Conservation (phyloP, 768 basidiomycete genomes). For the Kondoa subrosea region DNA sequence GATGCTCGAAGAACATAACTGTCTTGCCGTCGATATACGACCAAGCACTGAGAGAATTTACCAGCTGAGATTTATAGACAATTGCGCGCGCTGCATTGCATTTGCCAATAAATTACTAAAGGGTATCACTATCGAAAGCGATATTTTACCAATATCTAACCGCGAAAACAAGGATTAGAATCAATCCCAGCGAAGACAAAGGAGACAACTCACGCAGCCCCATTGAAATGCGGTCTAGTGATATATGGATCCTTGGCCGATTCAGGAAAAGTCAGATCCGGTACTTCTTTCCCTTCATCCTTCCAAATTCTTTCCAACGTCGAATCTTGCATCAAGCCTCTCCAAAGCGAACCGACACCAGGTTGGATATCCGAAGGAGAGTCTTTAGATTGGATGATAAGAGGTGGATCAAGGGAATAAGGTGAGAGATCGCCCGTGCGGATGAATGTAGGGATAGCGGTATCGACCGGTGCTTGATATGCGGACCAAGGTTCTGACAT, state of each 20-base stretch:
- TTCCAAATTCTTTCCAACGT: constrained; percentile 23
- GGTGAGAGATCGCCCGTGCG: constrained; percentile 16
- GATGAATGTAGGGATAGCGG: constrained; percentile 1
- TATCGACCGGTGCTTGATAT: constrained; percentile 27
- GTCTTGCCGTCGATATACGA: too few relatives aligned
- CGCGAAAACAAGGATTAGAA: background rate
- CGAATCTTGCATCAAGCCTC: constrained; percentile 23
- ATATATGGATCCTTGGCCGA: background rate
- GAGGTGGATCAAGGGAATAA: constrained; percentile 27
- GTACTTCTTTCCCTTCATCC: constrained; percentile 18
- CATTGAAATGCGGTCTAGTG: background rate
- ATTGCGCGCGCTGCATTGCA: background rate
- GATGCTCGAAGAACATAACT: too few relatives aligned
- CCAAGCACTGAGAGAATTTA: too few relatives aligned
- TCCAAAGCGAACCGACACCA: constrained; percentile 24
- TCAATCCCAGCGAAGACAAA: background rate
- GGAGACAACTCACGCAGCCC: background rate
- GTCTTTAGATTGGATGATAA: constrained; percentile 29
- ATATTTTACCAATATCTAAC: background rate
- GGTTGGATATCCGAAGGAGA: constrained; percentile 24
- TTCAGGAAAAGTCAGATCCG: constrained; percentile 10
- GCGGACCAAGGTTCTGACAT: constrained; percentile 26
- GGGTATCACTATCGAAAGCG: too few relatives aligned
- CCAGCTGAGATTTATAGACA: too few relatives aligned
- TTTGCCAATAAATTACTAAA: too few relatives aligned